Percentiles rank a stretch among this genome's conserved stretches.
These are phyloP conservation scores for Jaapia argillacea DNA, from an alignment of 768 basidiomycete species.

Conservation along the genomic window DNA sequence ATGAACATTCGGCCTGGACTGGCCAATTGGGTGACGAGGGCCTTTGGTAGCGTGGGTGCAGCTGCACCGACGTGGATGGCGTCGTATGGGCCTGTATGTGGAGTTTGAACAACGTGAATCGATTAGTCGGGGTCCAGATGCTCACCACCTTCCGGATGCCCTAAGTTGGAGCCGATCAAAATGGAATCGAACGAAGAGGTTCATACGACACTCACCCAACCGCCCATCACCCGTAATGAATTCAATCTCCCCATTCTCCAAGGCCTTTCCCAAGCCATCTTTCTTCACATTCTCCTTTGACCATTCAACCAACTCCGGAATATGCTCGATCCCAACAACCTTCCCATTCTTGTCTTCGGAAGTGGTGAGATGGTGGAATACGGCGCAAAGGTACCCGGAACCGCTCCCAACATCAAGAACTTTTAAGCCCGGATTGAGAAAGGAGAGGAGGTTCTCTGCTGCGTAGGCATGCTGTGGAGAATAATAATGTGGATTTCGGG, in stretches of 20 bases:
- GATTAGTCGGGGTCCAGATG: too few relatives aligned
- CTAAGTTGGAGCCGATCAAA: slow-evolving; percentile 19
- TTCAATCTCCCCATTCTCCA: slow-evolving; percentile 46
- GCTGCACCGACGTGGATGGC: slow-evolving; percentile 95
- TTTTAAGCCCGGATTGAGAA: slow-evolving; percentile 55
- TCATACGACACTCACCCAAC: too few relatives aligned
- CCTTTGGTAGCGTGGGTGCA: slow-evolving; percentile 58
- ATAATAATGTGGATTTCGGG: neutral
- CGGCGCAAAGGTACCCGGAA: slow-evolving; percentile 2
- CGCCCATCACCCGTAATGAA: slow-evolving; percentile 77
- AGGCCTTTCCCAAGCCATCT: slow-evolving; percentile 49
- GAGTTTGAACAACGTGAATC: too few relatives aligned
- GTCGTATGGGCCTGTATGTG: slow-evolving; percentile 63
- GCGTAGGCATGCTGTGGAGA: slow-evolving; percentile 72
- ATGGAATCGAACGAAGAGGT: too few relatives aligned
- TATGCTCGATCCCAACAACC: slow-evolving; percentile 89
- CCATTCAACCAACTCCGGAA: slow-evolving; percentile 66
- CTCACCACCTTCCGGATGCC: slow-evolving; percentile 25
- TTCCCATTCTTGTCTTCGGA: slow-evolving; percentile 31
- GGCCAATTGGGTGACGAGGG: slow-evolving; percentile 71
- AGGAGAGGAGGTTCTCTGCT: slow-evolving; percentile 62
- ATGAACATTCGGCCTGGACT: slow-evolving; percentile 83
- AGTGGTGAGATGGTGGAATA: neutral
- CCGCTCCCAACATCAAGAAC: slow-evolving; percentile 79
- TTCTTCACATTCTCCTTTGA: slow-evolving; percentile 54